Base-by-base conservation (phyloP, 2,329 filamentous ascomycete species). In the Nothomitra cinnamomea region DNA sequence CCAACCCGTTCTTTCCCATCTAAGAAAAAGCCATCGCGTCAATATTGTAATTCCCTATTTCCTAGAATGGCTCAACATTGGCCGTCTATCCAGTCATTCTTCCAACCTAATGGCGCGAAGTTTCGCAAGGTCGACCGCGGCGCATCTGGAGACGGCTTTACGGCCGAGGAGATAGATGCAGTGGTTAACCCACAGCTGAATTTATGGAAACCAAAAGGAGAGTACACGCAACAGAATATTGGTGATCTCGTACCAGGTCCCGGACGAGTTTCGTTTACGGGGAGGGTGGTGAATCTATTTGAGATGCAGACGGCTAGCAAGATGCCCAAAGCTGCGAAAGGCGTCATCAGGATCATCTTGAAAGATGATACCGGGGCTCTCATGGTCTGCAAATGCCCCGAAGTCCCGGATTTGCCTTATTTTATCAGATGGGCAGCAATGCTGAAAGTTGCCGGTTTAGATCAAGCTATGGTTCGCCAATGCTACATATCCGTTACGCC, bases 261-360 rank as follows among this genome's bases (percentile, higher is more conserved):
- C 0, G 65, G 65, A 32, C 66, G 71, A 51, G 70, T 79, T 28
- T 67, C 67, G 2, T 74, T 81, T 55, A 70, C 67, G 36, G 78
- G 78, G 1, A 68, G 78, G 25, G 62, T 82, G 12, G 74, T 77
- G 10, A 80, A 80, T 60, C 70, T 78, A 57, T 72, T 65, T 49
- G 67, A 75, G 28, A 63, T 69, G 5, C 59, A 61, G 10, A 71
- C 68, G 21, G 64, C 64, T 2, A 70, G 65, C 55, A 71, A 68
- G 56, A 67, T 64, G 40, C 67, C 71, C 36, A 63, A 62, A 38
- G 67, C 68, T 40, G 72, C 75, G 1, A 69, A 70, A 56, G 73
- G 74, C 13, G 76, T 71, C 60, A 64, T 78, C 54, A 74, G 73
- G 53, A 60, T 81, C 7, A 69, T 76, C 32, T 60, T 82, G n/a